A percentile compares a stretch with the other conserved stretches of the same genome.
Conservation (phyloP, 257 asterid species). For the Catharanthus roseus region DNA sequence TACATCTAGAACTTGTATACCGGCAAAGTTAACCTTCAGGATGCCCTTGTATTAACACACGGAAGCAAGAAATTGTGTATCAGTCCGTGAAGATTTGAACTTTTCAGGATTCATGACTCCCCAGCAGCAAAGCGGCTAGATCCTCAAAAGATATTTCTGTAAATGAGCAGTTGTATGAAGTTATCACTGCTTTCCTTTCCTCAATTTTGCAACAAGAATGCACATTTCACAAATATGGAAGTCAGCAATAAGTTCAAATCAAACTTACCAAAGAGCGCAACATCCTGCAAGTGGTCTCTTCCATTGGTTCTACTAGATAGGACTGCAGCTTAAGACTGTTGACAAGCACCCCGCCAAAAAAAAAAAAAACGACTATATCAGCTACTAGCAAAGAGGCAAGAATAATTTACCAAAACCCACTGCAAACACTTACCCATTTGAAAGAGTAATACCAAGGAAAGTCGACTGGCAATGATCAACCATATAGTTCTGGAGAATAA, state of each 20-base stretch:
- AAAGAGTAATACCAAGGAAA: slow-evolving; percentile 20
- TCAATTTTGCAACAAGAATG: neutral
- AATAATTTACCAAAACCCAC: neutral
- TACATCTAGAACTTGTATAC: neutral
- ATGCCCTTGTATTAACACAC: neutral
- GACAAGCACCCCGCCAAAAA: slow-evolving; percentile 1
- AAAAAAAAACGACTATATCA: too few relatives aligned
- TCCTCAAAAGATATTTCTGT: neutral
- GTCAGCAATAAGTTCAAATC: slow-evolving; percentile 8
- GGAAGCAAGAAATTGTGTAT: neutral
- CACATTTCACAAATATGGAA: slow-evolving; percentile 2
- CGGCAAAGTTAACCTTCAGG: slow-evolving; percentile 1
- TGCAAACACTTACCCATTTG: slow-evolving; percentile 26
- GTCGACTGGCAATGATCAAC: slow-evolving; percentile 22
- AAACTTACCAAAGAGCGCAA: slow-evolving; percentile 39
- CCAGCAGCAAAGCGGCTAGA: neutral
- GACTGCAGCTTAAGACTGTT: slow-evolving; percentile 29
- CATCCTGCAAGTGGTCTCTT: slow-evolving; percentile 18
- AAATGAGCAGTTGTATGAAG: neutral
- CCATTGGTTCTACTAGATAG: slow-evolving; percentile 22
- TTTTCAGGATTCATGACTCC: slow-evolving; percentile 15
- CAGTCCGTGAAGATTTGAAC: neutral
- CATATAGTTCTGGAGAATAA: slow-evolving; percentile 27
- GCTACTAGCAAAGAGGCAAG: too few relatives aligned
- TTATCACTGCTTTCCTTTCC: neutral